phyloP scores from a whole-genome alignment of 768 basidiomycete species.

The Pleurotus giganteus region DNA sequence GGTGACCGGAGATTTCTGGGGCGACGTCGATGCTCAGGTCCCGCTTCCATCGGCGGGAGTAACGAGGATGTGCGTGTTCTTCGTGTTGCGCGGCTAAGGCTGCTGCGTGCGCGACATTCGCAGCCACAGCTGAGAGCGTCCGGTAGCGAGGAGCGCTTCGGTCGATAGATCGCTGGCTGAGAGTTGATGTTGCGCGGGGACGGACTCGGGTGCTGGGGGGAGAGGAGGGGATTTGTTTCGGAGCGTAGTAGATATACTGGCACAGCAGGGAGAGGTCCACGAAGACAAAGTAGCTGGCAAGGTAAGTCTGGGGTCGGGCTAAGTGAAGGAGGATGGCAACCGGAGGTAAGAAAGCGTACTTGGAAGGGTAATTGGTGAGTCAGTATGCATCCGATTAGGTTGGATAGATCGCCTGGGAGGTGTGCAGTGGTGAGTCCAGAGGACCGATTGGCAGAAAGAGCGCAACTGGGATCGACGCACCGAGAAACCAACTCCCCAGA shows the following conservation, averaged over 20 bases:
- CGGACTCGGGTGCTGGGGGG: slow-evolving; percentile 18
- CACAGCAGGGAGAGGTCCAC: slow-evolving; percentile 73
- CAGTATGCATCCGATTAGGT: slow-evolving; percentile 86
- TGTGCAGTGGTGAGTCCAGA: slow-evolving; percentile 3
- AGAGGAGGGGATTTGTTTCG: slow-evolving; percentile 14
- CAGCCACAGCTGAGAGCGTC: slow-evolving; percentile 64
- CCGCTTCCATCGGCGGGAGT: slow-evolving; percentile 25
- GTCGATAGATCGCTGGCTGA: slow-evolving; percentile 50
- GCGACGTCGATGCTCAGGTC: slow-evolving; percentile 24
- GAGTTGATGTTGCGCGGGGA: slow-evolving; percentile 38
- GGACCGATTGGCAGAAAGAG: background rate
- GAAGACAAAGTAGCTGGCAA: slow-evolving; percentile 87
- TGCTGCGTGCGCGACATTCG: slow-evolving; percentile 70
- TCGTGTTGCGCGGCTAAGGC: slow-evolving; percentile 68
- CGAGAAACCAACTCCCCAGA: slow-evolving; percentile 88
- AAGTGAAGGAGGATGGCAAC: slow-evolving; percentile 4
- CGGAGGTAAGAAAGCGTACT: slow-evolving; percentile 39
- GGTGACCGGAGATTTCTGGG: slow-evolving; percentile 18
- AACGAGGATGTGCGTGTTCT: slow-evolving; percentile 33
- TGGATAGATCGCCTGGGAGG: slow-evolving; percentile 80
- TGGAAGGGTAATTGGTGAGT: slow-evolving; percentile 96
- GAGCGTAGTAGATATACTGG: slow-evolving; percentile 82
- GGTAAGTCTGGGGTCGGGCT: slow-evolving; percentile 60
- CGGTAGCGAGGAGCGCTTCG: slow-evolving; percentile 62
- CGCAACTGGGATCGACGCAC: slow-evolving; percentile 39